Base-by-base conservation (phyloP, 2,329 filamentous ascomycete species). In the Fusarium sp. region DNA sequence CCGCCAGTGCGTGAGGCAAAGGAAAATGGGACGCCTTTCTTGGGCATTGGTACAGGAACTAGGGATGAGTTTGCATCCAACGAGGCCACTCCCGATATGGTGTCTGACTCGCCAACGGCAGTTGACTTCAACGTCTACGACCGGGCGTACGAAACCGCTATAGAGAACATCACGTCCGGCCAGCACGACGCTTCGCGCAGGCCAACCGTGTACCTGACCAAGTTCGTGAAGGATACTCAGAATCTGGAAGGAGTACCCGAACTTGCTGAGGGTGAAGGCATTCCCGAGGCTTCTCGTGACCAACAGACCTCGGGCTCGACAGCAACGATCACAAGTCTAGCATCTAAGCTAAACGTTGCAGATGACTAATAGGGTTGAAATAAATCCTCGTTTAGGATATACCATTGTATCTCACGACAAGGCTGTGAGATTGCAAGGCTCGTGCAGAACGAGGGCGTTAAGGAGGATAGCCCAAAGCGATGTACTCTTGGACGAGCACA, bases 41-140 rank as follows among this genome's bases (percentile, higher is more conserved):
- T 98, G 10, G 90, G 91, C 58, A 94, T 98, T 68, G 94, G 94
- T 17, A 88, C 89, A 1, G 90, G 90, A 44, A 84, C 86, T 4
- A 77, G 79, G 26, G 83, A 87, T 63, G 83, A 83, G 18, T 84
- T 84, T 71, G 74, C 77, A 45, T 77, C 75, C 40, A 79, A 81
- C 56, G 76, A 80, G 24, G 71, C 77, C 11, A 80, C 79, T 15
- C 79, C 79, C 4, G 79, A 85, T 22, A 78, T 91, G 6, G 90
- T 97, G 40, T 93, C 92, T 31, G 94, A 97, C 79, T 97, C 93
- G 2, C 95, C 95, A 4, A 91, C 91, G 0, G 91, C 91, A 2
- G 92, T 93, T 7, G 94, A 97, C 63, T 93, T 93, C 72, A 90
- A 96, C 75, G 91, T 98, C 60, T 98, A 97, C 78, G 93, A 97